Conservation (phyloP, 2,329 filamentous ascomycete genomes). For the Fusarium sp. region DNA sequence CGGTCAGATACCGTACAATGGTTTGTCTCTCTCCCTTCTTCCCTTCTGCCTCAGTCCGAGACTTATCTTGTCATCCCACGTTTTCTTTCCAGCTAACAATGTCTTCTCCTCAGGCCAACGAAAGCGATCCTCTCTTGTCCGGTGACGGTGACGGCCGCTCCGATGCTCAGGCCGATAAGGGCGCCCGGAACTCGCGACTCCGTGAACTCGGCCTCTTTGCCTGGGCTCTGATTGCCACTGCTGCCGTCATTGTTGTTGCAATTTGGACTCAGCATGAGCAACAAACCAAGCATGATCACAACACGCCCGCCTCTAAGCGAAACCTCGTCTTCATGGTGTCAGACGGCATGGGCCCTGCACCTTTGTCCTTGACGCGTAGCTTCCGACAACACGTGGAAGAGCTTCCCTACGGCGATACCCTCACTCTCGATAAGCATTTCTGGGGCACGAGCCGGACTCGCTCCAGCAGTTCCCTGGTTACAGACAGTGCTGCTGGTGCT, state of each 20-base stretch:
- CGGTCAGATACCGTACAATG: slow-evolving; percentile 29
- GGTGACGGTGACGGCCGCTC: slow-evolving; percentile 46
- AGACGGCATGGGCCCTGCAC: slow-evolving; percentile 97
- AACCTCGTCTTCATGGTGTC: slow-evolving; percentile 99
- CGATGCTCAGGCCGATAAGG: slow-evolving; percentile 39
- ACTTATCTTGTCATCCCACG: slow-evolving; percentile 11
- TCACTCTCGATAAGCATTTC: slow-evolving; percentile 86
- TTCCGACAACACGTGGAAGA: slow-evolving; percentile 82
- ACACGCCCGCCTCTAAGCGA: slow-evolving; percentile 72
- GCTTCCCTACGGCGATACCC: slow-evolving; percentile 77
- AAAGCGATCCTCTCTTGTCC: slow-evolving; percentile 57
- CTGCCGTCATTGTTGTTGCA: slow-evolving; percentile 80
- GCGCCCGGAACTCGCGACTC: slow-evolving; percentile 55
- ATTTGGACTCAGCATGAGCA: slow-evolving; percentile 80
- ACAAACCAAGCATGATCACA: slow-evolving; percentile 52
- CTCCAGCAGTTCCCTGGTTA: slow-evolving; percentile 85
- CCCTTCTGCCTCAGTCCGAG: background rate
- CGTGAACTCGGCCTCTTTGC: slow-evolving; percentile 80
- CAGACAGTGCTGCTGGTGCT: slow-evolving; percentile 95
- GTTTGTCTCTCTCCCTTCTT: slow-evolving; percentile 22
- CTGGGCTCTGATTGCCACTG: slow-evolving; percentile 86
- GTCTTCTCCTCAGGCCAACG: slow-evolving; percentile 48
- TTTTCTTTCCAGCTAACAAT: slow-evolving; percentile 23
- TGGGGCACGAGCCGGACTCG: slow-evolving; percentile 91
- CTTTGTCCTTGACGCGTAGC: slow-evolving; percentile 84